Evolutionary conservation across 805 yeast genomes (phyloP).

Genomic region (Candida saitoana): DNA sequence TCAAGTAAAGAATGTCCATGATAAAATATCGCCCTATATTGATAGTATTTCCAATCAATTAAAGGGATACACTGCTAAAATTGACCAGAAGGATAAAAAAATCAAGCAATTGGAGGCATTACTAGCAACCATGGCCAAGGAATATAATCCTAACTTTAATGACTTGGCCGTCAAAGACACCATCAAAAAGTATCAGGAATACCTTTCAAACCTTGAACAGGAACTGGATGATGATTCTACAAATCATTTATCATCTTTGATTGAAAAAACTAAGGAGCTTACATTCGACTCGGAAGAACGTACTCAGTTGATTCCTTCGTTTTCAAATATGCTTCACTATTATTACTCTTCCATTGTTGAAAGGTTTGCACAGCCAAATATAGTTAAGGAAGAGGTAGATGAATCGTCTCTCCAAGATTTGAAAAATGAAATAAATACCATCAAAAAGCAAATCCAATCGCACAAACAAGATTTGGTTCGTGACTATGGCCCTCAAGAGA

Average conservation of each 20-base stretch:
- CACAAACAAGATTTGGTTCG: slow-evolving; percentile 19
- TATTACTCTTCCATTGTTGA: slow-evolving; percentile 14
- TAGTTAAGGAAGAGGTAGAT: background rate
- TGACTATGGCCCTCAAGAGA: slow-evolving; percentile 59
- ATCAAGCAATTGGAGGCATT: slow-evolving; percentile 41
- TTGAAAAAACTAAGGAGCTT: slow-evolving; percentile 12
- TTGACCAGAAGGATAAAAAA: slow-evolving; percentile 13
- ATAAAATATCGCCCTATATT: slow-evolving; percentile 13
- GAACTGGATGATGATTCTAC: slow-evolving; percentile 1
- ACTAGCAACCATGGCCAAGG: slow-evolving; percentile 44
- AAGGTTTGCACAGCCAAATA: background rate
- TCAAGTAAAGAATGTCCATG: background rate
- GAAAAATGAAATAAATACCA: slow-evolving; percentile 13
- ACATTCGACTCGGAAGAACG: background rate
- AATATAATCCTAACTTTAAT: slow-evolving; percentile 80
- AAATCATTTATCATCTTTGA: slow-evolving; percentile 8
- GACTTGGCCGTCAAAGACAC: slow-evolving; percentile 82
- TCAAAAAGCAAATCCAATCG: slow-evolving; percentile 12
- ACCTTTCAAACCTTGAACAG: slow-evolving; percentile 36
- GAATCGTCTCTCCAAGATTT: slow-evolving; percentile 11
- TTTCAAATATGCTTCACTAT: slow-evolving; percentile 22
- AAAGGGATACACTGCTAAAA: slow-evolving; percentile 8
- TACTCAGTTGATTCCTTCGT: slow-evolving; percentile 13
- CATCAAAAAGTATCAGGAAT: slow-evolving; percentile 51
- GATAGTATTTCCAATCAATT: slow-evolving; percentile 9